phyloP scores from a whole-genome alignment of 164 flowering plant genomes.

The Umbilicus rupestris region DNA sequence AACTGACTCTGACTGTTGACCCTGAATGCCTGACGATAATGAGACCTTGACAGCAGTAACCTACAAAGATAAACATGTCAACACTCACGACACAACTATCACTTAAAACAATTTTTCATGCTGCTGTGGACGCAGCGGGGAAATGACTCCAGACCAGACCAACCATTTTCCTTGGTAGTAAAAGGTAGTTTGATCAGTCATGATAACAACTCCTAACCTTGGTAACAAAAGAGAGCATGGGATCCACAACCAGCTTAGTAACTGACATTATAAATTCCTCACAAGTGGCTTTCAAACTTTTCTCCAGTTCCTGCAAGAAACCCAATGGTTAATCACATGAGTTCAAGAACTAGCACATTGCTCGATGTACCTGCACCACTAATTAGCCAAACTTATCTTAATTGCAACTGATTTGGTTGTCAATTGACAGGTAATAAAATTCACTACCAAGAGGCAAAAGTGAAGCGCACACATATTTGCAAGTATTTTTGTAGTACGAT shows the following conservation, averaged over 20 bases:
- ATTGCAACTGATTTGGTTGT: neutral
- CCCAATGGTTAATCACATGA: neutral
- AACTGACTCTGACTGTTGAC: conserved; percentile 44
- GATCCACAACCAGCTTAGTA: conserved; percentile 92
- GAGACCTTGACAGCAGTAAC: conserved; percentile 91
- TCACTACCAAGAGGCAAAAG: neutral
- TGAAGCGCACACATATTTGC: neutral
- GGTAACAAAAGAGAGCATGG: conserved; percentile 95
- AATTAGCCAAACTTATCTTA: too few relatives aligned
- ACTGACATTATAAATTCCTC: conserved; percentile 98
- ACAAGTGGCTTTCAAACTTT: conserved; percentile 76
- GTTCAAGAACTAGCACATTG: neutral
- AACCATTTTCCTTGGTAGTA: neutral
- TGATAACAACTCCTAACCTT: conserved; percentile 45
- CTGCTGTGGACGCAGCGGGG: neutral
- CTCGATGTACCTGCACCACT: neutral
- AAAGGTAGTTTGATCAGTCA: neutral
- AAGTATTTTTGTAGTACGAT: neutral
- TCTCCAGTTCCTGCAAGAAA: conserved; percentile 74
- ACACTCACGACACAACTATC: neutral
- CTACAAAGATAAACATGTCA: conserved; percentile 24
- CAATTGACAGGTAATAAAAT: neutral
- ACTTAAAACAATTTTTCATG: neutral
- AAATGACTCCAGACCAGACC: neutral
- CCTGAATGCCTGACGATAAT: conserved; percentile 64